Evolutionary conservation across 805 yeast genomes (phyloP).

Genomic region (Metschnikowia koreensis): DNA sequence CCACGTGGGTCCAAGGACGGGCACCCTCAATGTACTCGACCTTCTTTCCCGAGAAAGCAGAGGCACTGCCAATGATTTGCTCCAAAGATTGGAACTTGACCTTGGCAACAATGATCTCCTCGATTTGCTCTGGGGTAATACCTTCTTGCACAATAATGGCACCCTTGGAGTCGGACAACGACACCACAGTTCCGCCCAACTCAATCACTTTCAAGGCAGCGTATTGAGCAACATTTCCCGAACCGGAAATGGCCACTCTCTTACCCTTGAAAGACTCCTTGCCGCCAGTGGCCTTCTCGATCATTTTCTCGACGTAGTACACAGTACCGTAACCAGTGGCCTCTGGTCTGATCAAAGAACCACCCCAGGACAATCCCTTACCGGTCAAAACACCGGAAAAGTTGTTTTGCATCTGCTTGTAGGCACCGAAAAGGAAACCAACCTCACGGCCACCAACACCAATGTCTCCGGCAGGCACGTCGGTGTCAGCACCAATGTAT

Average conservation of each 20-base stretch:
- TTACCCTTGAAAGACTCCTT: constrained; percentile 89
- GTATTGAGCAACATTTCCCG: constrained; percentile 98
- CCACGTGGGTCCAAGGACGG: constrained; percentile 94
- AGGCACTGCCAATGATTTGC: constrained; percentile 58
- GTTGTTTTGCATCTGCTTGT: constrained; percentile 84
- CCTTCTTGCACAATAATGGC: constrained; percentile 75
- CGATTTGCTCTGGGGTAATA: constrained; percentile 78
- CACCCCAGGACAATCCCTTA: constrained; percentile 98
- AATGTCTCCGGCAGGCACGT: constrained; percentile 99
- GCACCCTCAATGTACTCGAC: constrained; percentile 88
- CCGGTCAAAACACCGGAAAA: constrained; percentile 98
- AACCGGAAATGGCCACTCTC: constrained; percentile 94
- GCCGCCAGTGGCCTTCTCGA: constrained; percentile 87
- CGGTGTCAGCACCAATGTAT: constrained; percentile 96
- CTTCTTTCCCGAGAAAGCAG: constrained; percentile 54
- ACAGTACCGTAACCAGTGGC: constrained; percentile 98
- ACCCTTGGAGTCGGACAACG: constrained; percentile 95
- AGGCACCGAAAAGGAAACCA: constrained; percentile 95
- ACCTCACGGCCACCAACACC: constrained; percentile 97
- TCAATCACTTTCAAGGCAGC: constrained; percentile 97
- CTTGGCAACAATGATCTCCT: constrained; percentile 73
- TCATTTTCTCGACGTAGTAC: constrained; percentile 97
- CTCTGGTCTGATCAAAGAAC: constrained; percentile 97
- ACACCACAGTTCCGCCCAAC: constrained; percentile 92
- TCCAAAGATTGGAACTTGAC: constrained; percentile 72